A percentile compares a stretch with the other conserved stretches of the same genome.
These are phyloP conservation scores for Leccinum fuscescens DNA, from an alignment of 1,284 basidiomycete genomes.

Conservation along the genomic window DNA sequence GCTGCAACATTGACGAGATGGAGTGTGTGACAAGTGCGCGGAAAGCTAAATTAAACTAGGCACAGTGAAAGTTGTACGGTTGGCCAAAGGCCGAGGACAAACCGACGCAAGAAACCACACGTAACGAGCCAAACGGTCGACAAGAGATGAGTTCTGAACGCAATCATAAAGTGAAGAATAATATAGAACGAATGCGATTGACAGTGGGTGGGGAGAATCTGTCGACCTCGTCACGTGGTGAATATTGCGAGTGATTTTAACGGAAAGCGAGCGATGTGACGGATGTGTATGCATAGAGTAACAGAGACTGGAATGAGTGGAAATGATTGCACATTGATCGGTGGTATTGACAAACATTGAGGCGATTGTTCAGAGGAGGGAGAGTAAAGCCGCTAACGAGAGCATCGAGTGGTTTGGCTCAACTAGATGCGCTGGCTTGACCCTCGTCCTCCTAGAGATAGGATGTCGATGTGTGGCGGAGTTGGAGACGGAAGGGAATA, in stretches of 20 bases:
- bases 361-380: constrained; percentile 29
- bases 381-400: constrained; percentile 26
- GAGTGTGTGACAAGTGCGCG: constrained; percentile 36
- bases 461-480: constrained; percentile 47
- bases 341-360: constrained; percentile 28
- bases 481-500: constrained; percentile 48
- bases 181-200: constrained; percentile 58
- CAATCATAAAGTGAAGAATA: constrained; percentile 75
- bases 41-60: constrained; percentile 34
- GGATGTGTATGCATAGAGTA: constrained; percentile 50
- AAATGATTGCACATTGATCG: constrained; percentile 41
- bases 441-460: constrained; percentile 36
- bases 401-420: constrained; percentile 28
- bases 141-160: constrained; percentile 28
- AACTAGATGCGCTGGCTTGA: constrained; percentile 14
- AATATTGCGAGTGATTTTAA: constrained; percentile 37
- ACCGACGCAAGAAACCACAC: constrained; percentile 37
- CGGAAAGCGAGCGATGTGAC: constrained; percentile 40
- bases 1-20: constrained; percentile 51
- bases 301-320: constrained; percentile 48
- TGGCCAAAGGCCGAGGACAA: constrained; percentile 27
- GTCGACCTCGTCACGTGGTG: constrained; percentile 45
- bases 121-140: constrained; percentile 38
- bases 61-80: constrained; percentile 33
- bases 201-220: constrained; percentile 34